Evolutionary conservation across 768 basidiomycete species (phyloP), one percentile per base, ranked within the genome.

Genomic region (Termitomyces heimii): DNA sequence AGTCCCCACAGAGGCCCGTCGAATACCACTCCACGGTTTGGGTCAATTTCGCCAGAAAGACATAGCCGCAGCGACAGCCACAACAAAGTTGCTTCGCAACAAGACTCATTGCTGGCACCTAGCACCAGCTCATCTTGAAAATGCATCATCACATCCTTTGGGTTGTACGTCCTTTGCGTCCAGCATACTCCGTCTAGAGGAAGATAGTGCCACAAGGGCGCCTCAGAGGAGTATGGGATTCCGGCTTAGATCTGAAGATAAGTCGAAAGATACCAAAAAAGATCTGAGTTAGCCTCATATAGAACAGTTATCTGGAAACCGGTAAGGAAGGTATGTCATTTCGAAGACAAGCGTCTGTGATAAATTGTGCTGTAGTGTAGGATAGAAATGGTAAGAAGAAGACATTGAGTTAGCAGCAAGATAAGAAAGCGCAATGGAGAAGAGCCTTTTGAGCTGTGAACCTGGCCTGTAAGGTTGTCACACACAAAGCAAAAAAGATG

Each of bases 1-100:
- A 87, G 88, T 89, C 88, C 88, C 85, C 84, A 85, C 82, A 84
- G 83, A 80, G 79, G 85, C 85, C 66, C 65, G 78, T 78, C 68
- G 64, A 67, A 65, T 71, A 73, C 81, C 77, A 77, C 75, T 83
- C 76, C 71, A 73, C 77, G 77, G 75, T 74, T 69, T 61, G 39
- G 20, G 56, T 68, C 68, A 39, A 57, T 61, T 73, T 42, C 68
- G 58, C 55, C 58, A 28, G n/a, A 14, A 47, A 42, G 31, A 39
- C 9, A 16, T 28, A 3, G 13, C 47, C 40, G 26, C 58, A 56
- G 42, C 34, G 52, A 54, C 37, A 43, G 10, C 16, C 37, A 18
- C 34, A 53, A 28, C 45, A 20, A 56, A 39, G 28, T 20, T 44
- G 53, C 28, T 59, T 64, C 65, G 56, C 62, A 66, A 58, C 28